Evolutionary conservation across 1,284 basidiomycete genomes (phyloP), one percentile per base, ranked within the genome.

Genomic region (Rhodotorula sp.): DNA sequence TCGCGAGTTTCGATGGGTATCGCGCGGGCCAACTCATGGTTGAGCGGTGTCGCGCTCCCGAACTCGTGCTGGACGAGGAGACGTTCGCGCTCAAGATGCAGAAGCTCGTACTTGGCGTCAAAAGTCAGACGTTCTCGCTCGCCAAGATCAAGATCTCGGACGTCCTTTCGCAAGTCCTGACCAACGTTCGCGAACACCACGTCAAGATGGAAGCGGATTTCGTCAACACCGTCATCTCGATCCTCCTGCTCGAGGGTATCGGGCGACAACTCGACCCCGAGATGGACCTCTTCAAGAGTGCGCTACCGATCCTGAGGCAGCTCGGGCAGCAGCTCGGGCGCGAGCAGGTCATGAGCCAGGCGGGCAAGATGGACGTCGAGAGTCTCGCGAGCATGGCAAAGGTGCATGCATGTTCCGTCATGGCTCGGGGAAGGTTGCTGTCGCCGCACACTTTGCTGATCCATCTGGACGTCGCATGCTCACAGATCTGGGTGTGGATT

Each of bases 151-250:
- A 92, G 81, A 96, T 99, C 68, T 90, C 90, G 36, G 94, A 99
- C 79, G 88, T 99, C 73, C 52, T 71, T 13, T 89, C 86, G 10
- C 90, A 95, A 74, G 94, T 97, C 13, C 82, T 99, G 55, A 87
- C 83, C 76, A 88, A 89, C n/a, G 94, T 99, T 2, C 83, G 94
- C 61, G 85, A 87, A 74, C 94, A 98, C 80, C 96, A 97, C 79
- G 96, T 99, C 76, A 97, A 94, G 84, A 91, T 99, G 88, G 95
- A 99, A 82, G 92, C 90, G 20, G 96, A 99, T 80, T 99, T 99
- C 79, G 89, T 99, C 77, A 98, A 99, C 59, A 99, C 96, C 0
- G 93, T 99, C 61, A 90, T 99, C 71, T 91, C 90, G 15, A 93
- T 98, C 67, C 81, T 99, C 67, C 80, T 99, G 62, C 82, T 99